Base-by-base conservation (phyloP, 352 stramenopile genomes). In the Pythium monospermum region DNA sequence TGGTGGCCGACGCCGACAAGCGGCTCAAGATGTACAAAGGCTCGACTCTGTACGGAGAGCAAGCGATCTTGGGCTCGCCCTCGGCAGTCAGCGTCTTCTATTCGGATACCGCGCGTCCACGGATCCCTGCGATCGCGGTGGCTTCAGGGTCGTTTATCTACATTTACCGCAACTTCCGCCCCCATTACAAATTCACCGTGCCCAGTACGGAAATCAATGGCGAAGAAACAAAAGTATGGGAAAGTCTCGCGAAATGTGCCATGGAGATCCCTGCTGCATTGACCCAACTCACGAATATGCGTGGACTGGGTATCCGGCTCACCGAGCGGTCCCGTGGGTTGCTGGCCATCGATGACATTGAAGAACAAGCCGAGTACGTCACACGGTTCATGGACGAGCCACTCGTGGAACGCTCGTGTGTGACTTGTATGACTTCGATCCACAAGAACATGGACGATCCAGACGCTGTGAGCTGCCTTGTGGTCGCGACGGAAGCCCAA, bases 101-200 rank as follows among this genome's bases (percentile, higher is more conserved):
- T 56, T 87, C 81, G 69, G 85, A 94, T 52, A 76, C 66, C 8
- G 77, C 60, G 42, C 68, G 77, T 2, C 83, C 85, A 16, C 74
- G 82, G 11, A 83, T 91, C 18, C 86, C 87, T 26, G 79, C 82
- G 2, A 79, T 96, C 27, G 87, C 87, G 10, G 85, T 96, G 12
- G 85, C 85, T 6, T 88, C 84, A 0, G 83, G 83, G 6, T 78
- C 85, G 18, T 91, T 78, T 57, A 83, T 96, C 38, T 96, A 94
- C 71, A 95, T 96, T 38, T 96, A 96, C 57, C 83, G 85, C 47
- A 94, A 95, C 61, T 88, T 96, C 54, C 73, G 84, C 3, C 86
- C 86, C 3, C 89, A 96, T 57, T 95, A 92, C 68, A 96, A 95
- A 55, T 96, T 96, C 56, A 91, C 81, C 8, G 66, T 91, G 4